Conservation (phyloP, 1,139 yeast species). For the Meyerozyma elateridarum region DNA sequence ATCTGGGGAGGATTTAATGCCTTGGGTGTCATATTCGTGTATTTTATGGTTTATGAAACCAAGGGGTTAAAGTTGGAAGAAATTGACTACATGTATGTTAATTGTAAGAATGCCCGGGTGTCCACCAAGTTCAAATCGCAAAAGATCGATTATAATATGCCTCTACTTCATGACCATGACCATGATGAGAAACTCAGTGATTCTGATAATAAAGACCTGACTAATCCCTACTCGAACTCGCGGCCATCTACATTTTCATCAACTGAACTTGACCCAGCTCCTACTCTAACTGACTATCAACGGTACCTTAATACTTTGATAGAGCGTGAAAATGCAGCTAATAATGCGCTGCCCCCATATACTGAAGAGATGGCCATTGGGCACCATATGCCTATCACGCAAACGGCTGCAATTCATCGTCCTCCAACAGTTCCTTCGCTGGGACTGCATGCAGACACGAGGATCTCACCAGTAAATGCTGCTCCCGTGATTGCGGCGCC, state of each 20-base stretch:
- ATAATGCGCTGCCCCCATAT: not conserved
- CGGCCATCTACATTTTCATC: not conserved
- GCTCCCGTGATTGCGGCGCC: slow-evolving; percentile 29
- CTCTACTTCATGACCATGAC: not conserved
- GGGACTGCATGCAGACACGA: not conserved
- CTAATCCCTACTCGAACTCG: too few relatives aligned
- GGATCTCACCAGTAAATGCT: not conserved
- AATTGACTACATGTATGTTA: slow-evolving; percentile 44
- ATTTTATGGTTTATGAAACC: slow-evolving; percentile 67
- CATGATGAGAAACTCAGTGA: too few relatives aligned
- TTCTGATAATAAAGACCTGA: too few relatives aligned
- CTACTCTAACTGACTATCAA: slow-evolving; percentile 4
- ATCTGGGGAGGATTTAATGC: slow-evolving; percentile 17
- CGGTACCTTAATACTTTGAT: not conserved
- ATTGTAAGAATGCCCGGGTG: slow-evolving; percentile 41
- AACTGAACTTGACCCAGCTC: not conserved
- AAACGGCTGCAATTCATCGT: too few relatives aligned
- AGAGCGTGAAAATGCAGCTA: not conserved
- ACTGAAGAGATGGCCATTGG: not conserved
- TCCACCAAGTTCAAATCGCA: slow-evolving; percentile 38
- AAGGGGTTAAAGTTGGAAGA: slow-evolving; percentile 73
- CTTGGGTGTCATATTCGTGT: slow-evolving; percentile 46
- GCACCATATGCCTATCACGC: too few relatives aligned
- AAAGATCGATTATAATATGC: slow-evolving; percentile 25
- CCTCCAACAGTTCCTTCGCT: too few relatives aligned